Base-by-base conservation (phyloP, 495 filamentous ascomycete genomes). In the Penicillium ochrochloron region DNA sequence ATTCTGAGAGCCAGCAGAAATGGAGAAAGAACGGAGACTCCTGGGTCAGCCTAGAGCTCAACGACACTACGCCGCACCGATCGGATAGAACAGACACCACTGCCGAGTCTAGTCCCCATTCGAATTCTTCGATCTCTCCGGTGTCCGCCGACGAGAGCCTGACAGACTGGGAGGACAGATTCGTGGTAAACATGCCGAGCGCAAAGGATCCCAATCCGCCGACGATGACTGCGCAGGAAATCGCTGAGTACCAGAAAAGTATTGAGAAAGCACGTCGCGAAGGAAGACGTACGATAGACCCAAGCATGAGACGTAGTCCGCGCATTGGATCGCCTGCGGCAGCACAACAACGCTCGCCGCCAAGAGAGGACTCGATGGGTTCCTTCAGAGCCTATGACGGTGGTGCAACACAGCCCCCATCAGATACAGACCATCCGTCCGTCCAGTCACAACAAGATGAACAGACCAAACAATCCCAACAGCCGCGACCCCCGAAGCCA, bases 141-240 rank as follows among this genome's bases (percentile, higher is more conserved):
- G 60, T 80, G 29, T 77, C 78, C 11, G 72, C 65, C 1, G 76
- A 73, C 15, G 65, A 72, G 19, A 74, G 69, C 34, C 63, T 71
- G 54, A 78, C 72, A 11, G 75, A 78, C 25, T 78, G 80, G 78
- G 76, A 78, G 42, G 80, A 83, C 59, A 70, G 73, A 69, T 82
- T 81, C 56, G 79, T 82, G 44, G 76, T 82, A 15, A 67, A 83
- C 27, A 84, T 82, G 78, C 81, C 78, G 1, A 76, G 76, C 35
- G 79, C 80, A 1, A 76, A 75, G 46, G 76, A 82, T 0, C 79
- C 80, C 2, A 81, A 80, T 53, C 80, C 80, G 4, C 73, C 77
- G 3, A 73, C 65, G 1, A 76, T 82, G 74, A 77, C 76, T 9
- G 69, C 68, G 0, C 70, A 76, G 33, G 73, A 83, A 61, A 82